A percentile compares a stretch with the other conserved stretches of the same genome.
Evolutionary conservation across 169 alveolate species (phyloP).

Genomic region (Plasmodium ovale): DNA sequence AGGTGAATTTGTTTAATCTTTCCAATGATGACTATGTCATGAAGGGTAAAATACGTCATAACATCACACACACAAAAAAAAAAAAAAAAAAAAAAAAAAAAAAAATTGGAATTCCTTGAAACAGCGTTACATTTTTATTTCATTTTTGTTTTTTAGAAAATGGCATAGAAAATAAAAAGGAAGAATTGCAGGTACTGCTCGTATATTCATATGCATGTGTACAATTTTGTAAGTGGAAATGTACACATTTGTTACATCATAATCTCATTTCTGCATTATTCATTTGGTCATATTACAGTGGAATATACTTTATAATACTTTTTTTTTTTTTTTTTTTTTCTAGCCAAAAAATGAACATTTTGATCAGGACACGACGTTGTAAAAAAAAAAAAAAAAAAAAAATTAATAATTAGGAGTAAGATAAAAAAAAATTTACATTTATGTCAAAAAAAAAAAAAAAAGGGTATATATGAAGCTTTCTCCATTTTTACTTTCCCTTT

Average conservation of each 20-base stretch:
- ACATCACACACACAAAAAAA: background rate
- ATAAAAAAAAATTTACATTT: too few species aligned
- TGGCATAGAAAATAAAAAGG: too few species aligned
- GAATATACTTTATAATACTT: background rate
- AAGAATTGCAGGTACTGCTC: too few species aligned
- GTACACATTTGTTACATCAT: background rate
- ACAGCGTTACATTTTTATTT: too few species aligned
- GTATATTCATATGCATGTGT: too few species aligned
- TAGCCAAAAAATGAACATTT: background rate
- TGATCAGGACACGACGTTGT: background rate
- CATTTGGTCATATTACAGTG: background rate
- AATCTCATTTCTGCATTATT: background rate
- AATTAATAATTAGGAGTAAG: background rate
- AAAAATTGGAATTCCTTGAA: too few species aligned
- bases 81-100: conserved; percentile 11
- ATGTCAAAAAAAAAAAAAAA: too few species aligned
- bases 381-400: background rate
- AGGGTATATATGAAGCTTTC: background rate
- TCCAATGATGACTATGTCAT: background rate
- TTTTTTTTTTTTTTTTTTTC: background rate
- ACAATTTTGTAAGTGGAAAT: too few species aligned
- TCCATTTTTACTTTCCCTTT: background rate
- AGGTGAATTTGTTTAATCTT: too few species aligned
- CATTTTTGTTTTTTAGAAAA: too few species aligned
- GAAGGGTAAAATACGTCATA: too few species aligned